Evolutionary conservation across 2,329 filamentous ascomycete genomes (phyloP).

Genomic region (Pseudogymnoascus destructans): DNA sequence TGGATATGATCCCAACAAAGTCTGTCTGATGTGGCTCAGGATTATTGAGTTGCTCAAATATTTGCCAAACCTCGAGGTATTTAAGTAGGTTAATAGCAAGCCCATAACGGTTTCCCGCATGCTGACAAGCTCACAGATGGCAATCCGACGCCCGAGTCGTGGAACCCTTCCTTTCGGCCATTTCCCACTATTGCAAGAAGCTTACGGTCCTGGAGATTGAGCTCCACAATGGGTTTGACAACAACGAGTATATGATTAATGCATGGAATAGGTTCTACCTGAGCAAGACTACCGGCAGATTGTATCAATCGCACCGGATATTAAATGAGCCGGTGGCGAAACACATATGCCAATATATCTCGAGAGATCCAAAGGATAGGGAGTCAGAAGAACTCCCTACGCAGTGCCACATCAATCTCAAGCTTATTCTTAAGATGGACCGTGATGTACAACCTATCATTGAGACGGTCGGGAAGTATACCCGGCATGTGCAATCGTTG

Average conservation of each 20-base stretch:
- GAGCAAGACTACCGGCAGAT: background rate
- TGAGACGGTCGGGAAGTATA: background rate
- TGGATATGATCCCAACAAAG: background rate
- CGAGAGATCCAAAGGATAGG: background rate
- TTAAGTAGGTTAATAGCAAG: background rate
- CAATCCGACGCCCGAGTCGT: background rate
- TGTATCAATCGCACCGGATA: background rate
- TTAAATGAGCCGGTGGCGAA: background rate
- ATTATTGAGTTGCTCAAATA: background rate
- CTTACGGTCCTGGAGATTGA: background rate
- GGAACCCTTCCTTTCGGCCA: background rate
- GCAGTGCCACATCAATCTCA: background rate
- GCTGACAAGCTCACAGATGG: background rate
- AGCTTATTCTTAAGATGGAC: background rate
- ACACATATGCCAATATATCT: background rate
- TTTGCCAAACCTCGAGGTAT: background rate
- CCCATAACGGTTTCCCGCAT: background rate
- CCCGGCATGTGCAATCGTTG: background rate
- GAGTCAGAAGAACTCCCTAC: background rate
- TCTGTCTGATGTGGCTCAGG: constrained; percentile 1
- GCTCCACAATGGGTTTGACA: background rate
- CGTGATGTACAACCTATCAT: background rate
- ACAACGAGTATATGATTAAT: background rate
- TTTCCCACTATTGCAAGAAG: background rate
- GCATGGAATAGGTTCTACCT: constrained; percentile 1